Evolutionary conservation across 2,329 filamentous ascomycete species (phyloP).

Genomic region (Colletotrichum kahawae): DNA sequence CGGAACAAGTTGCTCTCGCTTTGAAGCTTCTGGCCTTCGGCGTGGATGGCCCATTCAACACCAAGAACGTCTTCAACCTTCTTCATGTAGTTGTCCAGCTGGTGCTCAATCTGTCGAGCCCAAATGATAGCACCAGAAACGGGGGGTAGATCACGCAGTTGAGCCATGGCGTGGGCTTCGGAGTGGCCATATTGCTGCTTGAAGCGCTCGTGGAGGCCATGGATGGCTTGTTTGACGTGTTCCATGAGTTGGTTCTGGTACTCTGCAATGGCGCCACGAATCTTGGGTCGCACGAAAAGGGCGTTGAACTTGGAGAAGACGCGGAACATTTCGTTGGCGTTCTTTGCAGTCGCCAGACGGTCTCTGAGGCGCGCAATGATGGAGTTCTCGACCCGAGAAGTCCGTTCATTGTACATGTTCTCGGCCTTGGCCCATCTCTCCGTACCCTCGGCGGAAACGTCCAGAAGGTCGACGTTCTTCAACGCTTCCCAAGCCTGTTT

Average conservation of each 20-base stretch:
- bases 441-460: conserved; percentile 89
- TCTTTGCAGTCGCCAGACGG: conserved; percentile 92
- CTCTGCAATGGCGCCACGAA: conserved; percentile 95
- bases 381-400: conserved; percentile 95
- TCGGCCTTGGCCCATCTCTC: conserved; percentile 93
- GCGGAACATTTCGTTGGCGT: conserved; percentile 99
- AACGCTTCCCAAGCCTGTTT: conserved; percentile 92
- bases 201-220: conserved; percentile 91
- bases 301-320: conserved; percentile 99
- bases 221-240: conserved; percentile 96
- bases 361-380: conserved; percentile 95
- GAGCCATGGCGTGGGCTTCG: conserved; percentile 97
- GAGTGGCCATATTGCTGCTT: conserved; percentile 99
- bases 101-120: conserved; percentile 95
- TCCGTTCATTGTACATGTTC: conserved; percentile 95
- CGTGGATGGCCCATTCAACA: conserved; percentile 90
- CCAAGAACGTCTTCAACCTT: conserved; percentile 99
- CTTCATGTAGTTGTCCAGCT: conserved; percentile 95
- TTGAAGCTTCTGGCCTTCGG: conserved; percentile 92
- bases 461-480: conserved; percentile 92
- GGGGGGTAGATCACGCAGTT: conserved; percentile 91
- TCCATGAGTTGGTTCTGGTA: conserved; percentile 98
- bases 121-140: conserved; percentile 98
- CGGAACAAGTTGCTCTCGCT: conserved; percentile 92
- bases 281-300: conserved; percentile 97